These are phyloP conservation scores for Albophoma yamanashiensis DNA, from an alignment of 2,329 filamentous ascomycete genomes.

Conservation along the genomic window DNA sequence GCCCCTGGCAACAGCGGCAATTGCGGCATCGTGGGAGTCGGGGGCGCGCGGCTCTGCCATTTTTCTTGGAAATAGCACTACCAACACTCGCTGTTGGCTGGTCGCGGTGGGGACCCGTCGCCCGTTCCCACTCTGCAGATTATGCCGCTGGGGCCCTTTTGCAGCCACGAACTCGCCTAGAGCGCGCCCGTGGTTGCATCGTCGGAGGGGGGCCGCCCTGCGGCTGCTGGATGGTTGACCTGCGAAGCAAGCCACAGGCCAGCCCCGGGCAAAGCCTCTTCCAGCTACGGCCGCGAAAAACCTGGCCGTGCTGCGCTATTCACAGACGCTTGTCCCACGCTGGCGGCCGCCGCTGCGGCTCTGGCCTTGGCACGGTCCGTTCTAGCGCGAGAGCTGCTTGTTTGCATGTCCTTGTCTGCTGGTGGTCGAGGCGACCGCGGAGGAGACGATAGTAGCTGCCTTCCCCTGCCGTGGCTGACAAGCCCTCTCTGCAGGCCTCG, in stretches of 20 bases:
- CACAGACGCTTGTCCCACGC: neutral
- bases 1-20: neutral
- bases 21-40: neutral
- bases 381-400: neutral
- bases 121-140: neutral
- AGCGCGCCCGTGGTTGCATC: neutral
- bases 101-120: neutral
- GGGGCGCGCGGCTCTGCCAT: neutral
- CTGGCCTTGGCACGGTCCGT: neutral
- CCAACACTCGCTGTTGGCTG: neutral
- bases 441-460: neutral
- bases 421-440: neutral
- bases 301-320: neutral
- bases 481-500: neutral
- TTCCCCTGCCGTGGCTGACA: neutral
- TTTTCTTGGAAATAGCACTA: neutral
- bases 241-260: neutral
- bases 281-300: neutral
- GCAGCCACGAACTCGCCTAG: neutral
- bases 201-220: neutral
- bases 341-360: neutral
- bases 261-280: neutral
- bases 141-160: neutral
- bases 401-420: neutral
- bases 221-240: neutral